These are phyloP conservation scores for Pisolithus sp. DNA, from an alignment of 768 basidiomycete genomes.

Conservation along the genomic window DNA sequence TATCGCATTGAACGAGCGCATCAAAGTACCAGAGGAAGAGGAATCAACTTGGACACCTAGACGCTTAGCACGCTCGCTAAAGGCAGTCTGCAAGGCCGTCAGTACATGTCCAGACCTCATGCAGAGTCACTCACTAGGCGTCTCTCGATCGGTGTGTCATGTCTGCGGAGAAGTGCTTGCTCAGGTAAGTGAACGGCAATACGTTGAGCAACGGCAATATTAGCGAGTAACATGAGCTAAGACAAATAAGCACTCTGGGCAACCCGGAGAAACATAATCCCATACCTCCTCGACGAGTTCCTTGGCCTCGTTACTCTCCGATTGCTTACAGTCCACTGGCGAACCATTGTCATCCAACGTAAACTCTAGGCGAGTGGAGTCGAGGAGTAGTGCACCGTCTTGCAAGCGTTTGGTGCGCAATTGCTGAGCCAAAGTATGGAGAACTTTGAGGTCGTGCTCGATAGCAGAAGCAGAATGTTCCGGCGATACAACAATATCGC, in stretches of 20 bases:
- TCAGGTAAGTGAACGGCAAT: conserved; percentile 93
- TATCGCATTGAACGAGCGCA: conserved; percentile 77
- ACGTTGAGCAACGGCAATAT: conserved; percentile 85
- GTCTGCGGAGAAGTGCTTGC: conserved; percentile 92
- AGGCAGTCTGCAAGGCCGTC: conserved; percentile 49
- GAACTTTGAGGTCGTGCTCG: conserved; percentile 65
- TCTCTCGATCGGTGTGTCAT: conserved; percentile 88
- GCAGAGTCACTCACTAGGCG: conserved; percentile 56
- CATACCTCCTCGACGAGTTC: conserved; percentile 82
- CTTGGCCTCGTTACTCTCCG: conserved; percentile 65
- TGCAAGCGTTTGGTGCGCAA: conserved; percentile 69
- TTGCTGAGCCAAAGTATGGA: conserved; percentile 66
- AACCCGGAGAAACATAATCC: conserved; percentile 7
- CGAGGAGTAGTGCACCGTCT: conserved; percentile 69
- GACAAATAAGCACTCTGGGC: conserved; percentile 3
- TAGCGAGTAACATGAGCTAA: conserved; percentile 92
- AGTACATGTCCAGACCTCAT: neutral
- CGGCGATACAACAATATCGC: conserved; percentile 43
- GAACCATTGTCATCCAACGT: conserved; percentile 70
- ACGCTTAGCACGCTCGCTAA: conserved; percentile 74
- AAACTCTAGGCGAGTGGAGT: conserved; percentile 70
- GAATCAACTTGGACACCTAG: conserved; percentile 80
- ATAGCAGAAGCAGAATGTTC: conserved; percentile 58
- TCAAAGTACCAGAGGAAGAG: conserved; percentile 71
- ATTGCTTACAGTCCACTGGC: conserved; percentile 72